Conservation (phyloP, 2,329 filamentous ascomycete genomes). For the Penicillium hordei region DNA sequence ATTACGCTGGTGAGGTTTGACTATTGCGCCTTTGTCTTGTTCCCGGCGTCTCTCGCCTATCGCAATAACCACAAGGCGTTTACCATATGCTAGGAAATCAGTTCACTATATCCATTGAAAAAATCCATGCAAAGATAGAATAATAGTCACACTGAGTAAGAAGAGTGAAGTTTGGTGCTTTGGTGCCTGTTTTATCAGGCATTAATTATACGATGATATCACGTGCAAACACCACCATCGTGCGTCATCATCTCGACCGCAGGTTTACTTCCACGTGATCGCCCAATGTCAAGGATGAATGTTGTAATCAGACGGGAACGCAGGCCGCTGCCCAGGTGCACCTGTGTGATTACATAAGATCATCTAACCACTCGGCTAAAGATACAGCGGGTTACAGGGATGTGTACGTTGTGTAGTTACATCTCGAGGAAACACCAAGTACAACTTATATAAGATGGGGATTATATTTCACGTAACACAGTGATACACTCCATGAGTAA, state of each 20-base stretch:
- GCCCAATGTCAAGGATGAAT: background rate
- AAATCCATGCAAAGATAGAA: background rate
- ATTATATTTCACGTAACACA: background rate
- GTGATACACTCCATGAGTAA: background rate
- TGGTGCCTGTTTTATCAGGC: background rate
- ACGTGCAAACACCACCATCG: background rate
- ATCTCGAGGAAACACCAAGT: background rate
- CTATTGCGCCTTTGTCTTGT: background rate
- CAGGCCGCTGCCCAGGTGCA: too few species aligned
- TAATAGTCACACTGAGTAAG: background rate
- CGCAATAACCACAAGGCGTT: background rate
- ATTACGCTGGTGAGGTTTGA: background rate
- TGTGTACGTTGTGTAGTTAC: background rate
- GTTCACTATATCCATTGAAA: too few species aligned
- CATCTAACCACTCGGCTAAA: too few species aligned
- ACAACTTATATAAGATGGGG: background rate
- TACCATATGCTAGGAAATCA: too few species aligned
- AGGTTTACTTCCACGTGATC: background rate
- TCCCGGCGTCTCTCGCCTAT: background rate
- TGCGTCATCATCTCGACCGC: background rate
- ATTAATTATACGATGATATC: background rate
- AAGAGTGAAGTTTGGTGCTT: background rate
- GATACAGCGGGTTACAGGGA: background rate
- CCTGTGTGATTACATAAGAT: too few species aligned
- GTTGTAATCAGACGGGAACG: too few species aligned